A percentile compares a stretch with the other conserved stretches of the same genome.
phyloP scores from a whole-genome alignment of 768 basidiomycete species.

The Hebeloma cylindrosporum region DNA sequence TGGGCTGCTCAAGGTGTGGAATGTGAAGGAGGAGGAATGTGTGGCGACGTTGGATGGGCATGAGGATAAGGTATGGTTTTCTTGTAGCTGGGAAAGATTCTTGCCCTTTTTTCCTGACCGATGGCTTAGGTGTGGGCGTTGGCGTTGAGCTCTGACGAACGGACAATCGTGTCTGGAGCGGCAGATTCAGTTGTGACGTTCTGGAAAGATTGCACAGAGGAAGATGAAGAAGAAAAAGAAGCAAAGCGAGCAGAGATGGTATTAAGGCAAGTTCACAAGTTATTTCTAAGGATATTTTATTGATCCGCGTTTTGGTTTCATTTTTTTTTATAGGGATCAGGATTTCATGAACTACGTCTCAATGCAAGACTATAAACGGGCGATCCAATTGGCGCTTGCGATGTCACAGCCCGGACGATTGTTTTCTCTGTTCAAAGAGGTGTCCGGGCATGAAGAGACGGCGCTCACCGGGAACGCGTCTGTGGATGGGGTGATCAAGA shows the following conservation, averaged over 20 bases:
- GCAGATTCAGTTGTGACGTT: constrained; percentile 96
- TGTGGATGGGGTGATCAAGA: constrained; percentile 81
- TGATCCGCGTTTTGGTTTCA: background rate
- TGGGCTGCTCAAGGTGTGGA: constrained; percentile 96
- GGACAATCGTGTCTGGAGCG: constrained; percentile 86
- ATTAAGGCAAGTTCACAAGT: constrained; percentile 72
- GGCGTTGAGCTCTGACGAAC: constrained; percentile 77
- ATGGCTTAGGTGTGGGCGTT: constrained; percentile 99
- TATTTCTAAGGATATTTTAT: background rate
- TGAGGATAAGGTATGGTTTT: constrained; percentile 80
- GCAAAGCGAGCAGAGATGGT: constrained; percentile 70
- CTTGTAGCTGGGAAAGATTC: background rate
- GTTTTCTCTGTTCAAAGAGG: constrained; percentile 70
- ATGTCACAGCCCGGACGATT: constrained; percentile 94
- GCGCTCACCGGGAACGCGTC: constrained; percentile 67
- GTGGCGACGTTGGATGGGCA: constrained; percentile 91
- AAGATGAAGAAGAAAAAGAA: constrained; percentile 75
- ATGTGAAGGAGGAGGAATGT: constrained; percentile 85
- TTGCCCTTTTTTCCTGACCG: background rate
- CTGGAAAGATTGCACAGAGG: constrained; percentile 94
- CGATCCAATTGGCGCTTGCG: constrained; percentile 87
- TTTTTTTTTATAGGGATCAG: constrained; percentile 71
- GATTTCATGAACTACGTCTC: constrained; percentile 90
- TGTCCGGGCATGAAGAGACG: constrained; percentile 36
- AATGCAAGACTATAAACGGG: constrained; percentile 85